These are phyloP conservation scores for Boletus rubescentipes DNA, from an alignment of 768 basidiomycete genomes.

Conservation along the genomic window DNA sequence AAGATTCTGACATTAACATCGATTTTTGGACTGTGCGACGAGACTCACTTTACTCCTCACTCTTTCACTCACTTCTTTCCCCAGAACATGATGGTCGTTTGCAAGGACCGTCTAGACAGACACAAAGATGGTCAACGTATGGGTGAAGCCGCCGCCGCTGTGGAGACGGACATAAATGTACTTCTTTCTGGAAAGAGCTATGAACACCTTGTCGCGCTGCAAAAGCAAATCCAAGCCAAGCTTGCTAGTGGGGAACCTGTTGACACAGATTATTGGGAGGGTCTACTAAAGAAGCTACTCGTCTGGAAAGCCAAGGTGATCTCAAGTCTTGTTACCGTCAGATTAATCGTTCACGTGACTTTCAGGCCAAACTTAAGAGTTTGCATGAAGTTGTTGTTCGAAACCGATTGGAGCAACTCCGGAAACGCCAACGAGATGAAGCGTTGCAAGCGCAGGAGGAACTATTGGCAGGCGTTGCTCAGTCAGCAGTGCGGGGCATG, in stretches of 20 bases:
- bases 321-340: conserved; percentile 1
- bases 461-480: conserved; percentile 73
- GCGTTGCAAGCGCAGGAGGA: conserved; percentile 94
- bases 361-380: conserved; percentile 83
- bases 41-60: not conserved
- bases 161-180: conserved; percentile 80
- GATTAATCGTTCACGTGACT: conserved; percentile 5
- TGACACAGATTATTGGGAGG: conserved; percentile 98
- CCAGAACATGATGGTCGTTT: conserved; percentile 97
- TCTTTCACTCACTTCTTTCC: conserved; percentile 1
- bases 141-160: conserved; percentile 69
- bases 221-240: conserved; percentile 85
- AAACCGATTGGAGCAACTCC: conserved; percentile 93
- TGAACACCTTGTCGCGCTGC: conserved; percentile 78
- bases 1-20: conserved; percentile 79
- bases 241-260: conserved; percentile 90
- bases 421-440: conserved; percentile 94
- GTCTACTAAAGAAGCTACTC: conserved; percentile 82
- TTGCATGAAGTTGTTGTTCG: conserved; percentile 96
- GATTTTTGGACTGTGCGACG: conserved; percentile 93
- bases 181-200: conserved; percentile 85
- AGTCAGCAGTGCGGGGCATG: conserved; percentile 50
- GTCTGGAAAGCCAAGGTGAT: conserved; percentile 96
- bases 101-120: conserved; percentile 83
- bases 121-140: conserved; percentile 62